These are phyloP conservation scores for Mucor piriformis DNA, from an alignment of 371 early-diverging fungal genomes.

Conservation along the genomic window DNA sequence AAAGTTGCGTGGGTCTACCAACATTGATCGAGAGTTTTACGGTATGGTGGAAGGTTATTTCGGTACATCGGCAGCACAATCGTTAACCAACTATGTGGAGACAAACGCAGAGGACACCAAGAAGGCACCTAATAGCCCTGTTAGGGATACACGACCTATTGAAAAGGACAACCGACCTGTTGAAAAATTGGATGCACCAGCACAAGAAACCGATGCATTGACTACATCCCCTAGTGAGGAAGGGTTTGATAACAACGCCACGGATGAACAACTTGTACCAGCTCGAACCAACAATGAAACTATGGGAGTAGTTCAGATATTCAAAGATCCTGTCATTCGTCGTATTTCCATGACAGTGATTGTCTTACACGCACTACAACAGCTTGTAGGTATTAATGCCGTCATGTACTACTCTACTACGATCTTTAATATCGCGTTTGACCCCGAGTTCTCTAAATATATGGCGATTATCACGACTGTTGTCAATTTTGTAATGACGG, in stretches of 20 bases:
- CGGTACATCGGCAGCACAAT: conserved; percentile 3
- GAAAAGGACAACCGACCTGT: neutral
- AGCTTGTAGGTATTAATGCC: conserved; percentile 86
- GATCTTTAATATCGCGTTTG: conserved; percentile 51
- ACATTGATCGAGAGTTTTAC: conserved; percentile 20
- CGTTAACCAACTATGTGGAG: neutral
- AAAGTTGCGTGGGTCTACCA: conserved; percentile 44
- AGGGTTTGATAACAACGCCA: neutral
- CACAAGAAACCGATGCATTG: neutral
- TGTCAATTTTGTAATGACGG: conserved; percentile 63
- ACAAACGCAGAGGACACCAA: neutral
- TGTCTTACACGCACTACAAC: conserved; percentile 64
- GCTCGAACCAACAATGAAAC: neutral
- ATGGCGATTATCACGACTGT: conserved; percentile 63
- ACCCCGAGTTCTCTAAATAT: conserved; percentile 51
- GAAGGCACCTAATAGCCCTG: neutral
- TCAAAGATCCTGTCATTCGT: conserved; percentile 45
- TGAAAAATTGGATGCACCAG: too few relatives aligned
- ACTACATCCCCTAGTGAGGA: neutral
- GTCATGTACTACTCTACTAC: conserved; percentile 79
- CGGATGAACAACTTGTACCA: neutral
- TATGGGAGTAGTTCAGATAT: conserved; percentile 34
- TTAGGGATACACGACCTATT: neutral
- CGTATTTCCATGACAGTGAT: conserved; percentile 62
- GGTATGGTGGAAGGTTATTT: conserved; percentile 22